Conservation (phyloP, 768 basidiomycete genomes). For the Serendipita vermifera region DNA sequence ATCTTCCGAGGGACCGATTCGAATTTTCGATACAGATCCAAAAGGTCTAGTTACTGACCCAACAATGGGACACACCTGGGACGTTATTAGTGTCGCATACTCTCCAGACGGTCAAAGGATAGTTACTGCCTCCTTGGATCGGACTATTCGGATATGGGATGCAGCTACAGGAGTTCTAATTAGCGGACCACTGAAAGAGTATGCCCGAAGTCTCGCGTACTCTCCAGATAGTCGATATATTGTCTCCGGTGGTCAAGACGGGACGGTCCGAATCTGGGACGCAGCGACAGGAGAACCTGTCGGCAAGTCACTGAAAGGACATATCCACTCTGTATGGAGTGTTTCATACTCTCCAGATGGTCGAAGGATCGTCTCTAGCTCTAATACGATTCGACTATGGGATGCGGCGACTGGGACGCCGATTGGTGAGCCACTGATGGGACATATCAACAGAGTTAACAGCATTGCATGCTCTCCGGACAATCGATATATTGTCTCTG, state of each 20-base stretch:
- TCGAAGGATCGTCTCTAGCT: conserved; percentile 16
- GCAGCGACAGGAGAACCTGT: conserved; percentile 17
- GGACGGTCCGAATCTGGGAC: conserved; percentile 23
- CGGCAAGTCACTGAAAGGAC: conserved; percentile 21
- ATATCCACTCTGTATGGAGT: conserved; percentile 21
- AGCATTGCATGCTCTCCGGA: no score
- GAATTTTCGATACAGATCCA: conserved; percentile 20
- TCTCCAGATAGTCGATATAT: conserved; percentile 21
- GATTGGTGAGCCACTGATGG: no score
- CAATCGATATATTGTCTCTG: no score
- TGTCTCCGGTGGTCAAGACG: conserved; percentile 23
- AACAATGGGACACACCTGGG: not conserved
- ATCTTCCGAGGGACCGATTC: conserved; percentile 24
- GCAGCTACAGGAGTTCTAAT: conserved; percentile 19
- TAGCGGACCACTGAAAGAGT: conserved; percentile 17
- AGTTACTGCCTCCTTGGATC: conserved; percentile 10
- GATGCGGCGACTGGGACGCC: no score
- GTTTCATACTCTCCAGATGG: conserved; percentile 25
- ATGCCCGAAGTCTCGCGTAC: conserved; percentile 14
- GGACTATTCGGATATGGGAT: conserved; percentile 14
- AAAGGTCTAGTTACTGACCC: conserved; percentile 8
- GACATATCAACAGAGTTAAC: no score
- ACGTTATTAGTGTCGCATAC: conserved; percentile 10
- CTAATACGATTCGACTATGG: no score
- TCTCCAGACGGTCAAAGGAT: not conserved